Conservation (phyloP, 2,329 filamentous ascomycete species). For the Sphaerostilbella broomeana region DNA sequence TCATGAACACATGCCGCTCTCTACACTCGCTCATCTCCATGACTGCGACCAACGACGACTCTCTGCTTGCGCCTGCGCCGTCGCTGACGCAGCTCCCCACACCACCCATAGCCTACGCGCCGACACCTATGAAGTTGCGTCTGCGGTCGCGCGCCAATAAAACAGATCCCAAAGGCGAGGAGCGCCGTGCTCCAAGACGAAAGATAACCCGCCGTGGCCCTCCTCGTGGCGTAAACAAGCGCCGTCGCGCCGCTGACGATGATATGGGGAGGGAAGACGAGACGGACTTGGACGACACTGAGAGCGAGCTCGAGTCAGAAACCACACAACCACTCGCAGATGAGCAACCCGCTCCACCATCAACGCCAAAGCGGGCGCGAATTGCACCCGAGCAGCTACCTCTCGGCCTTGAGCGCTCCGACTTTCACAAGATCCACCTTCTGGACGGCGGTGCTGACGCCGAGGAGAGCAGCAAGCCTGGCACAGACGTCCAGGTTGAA, state of each 20-base stretch:
- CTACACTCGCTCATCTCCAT: conserved; percentile 49
- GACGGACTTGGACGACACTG: conserved; percentile 28
- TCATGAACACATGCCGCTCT: conserved; percentile 54
- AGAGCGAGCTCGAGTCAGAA: conserved; percentile 21
- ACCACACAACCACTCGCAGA: conserved; percentile 15
- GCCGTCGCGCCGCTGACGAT: conserved; percentile 42
- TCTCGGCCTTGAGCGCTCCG: conserved; percentile 50
- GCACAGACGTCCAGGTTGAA: conserved; percentile 37
- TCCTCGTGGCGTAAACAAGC: conserved; percentile 46
- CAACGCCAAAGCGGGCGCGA: conserved; percentile 54
- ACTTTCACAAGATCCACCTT: conserved; percentile 48
- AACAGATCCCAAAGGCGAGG: conserved; percentile 14
- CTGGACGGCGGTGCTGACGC: conserved; percentile 23
- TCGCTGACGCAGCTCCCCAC: conserved; percentile 41
- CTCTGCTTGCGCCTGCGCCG: conserved; percentile 26
- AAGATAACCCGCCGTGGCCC: conserved; percentile 47
- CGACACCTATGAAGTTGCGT: conserved; percentile 47
- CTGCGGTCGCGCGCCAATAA: conserved; percentile 40
- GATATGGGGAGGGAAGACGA: conserved; percentile 37
- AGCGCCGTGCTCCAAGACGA: conserved; percentile 24
- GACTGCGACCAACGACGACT: conserved; percentile 4
- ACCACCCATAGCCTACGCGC: conserved; percentile 48
- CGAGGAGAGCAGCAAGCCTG: conserved; percentile 20
- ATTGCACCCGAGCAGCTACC: conserved; percentile 56
- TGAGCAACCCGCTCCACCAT: conserved; percentile 28